phyloP scores from a whole-genome alignment of 164 flowering plant genomes.

The Magnolia changhungtana region DNA sequence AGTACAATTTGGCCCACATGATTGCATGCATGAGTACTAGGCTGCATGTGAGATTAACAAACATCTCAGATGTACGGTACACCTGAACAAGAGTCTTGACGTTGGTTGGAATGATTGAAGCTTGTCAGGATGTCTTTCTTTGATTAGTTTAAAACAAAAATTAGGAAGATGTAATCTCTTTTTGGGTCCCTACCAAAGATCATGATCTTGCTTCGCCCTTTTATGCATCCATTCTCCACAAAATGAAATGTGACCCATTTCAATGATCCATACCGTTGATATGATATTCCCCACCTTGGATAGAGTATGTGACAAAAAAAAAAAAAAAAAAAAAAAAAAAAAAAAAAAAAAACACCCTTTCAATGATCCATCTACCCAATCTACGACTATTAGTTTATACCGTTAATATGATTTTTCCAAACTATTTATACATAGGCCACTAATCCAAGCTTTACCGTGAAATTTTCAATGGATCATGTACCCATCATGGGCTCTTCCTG shows the following conservation, averaged over 20 bases:
- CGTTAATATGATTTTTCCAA: too few species aligned
- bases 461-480: neutral
- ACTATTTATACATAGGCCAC: too few species aligned
- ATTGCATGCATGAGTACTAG: neutral
- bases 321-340: too few species aligned
- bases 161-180: neutral
- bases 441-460: too few species aligned
- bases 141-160: neutral
- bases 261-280: neutral
- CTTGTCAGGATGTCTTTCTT: neutral
- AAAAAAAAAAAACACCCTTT: too few species aligned
- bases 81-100: neutral
- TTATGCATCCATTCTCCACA: neutral
- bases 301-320: neutral
- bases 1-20: too few species aligned
- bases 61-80: neutral
- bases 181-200: slow-evolving; percentile 1
- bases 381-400: too few species aligned
- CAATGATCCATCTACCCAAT: too few species aligned
- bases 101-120: slow-evolving; percentile 5
- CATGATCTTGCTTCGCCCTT: neutral
- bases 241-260: neutral
- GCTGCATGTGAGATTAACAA: too few species aligned
- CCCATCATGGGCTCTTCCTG: neutral
- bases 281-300: neutral